Percentiles rank a stretch among this genome's conserved stretches.
phyloP scores from a whole-genome alignment of 2,329 filamentous ascomycete genomes.

The Colletotrichum destructivum region DNA sequence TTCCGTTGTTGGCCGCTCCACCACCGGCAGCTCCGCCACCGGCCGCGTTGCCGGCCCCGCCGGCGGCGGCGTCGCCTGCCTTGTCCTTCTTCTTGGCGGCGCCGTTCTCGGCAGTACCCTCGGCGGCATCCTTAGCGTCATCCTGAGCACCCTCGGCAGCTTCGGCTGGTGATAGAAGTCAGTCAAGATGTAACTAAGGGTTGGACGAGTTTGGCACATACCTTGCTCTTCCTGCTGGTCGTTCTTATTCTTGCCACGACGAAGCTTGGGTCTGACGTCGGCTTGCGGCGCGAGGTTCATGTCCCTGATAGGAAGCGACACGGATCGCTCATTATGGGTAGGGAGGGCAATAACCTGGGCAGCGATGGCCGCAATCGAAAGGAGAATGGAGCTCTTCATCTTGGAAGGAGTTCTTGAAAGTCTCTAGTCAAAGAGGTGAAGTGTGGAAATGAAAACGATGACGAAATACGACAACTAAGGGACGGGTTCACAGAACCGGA shows the following conservation, averaged over 20 bases:
- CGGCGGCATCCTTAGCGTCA: background rate
- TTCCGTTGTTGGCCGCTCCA: constrained; percentile 25
- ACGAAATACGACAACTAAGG: background rate
- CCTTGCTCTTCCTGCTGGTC: constrained; percentile 15
- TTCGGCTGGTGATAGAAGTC: background rate
- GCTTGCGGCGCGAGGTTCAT: constrained; percentile 13
- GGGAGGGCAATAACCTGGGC: constrained; percentile 41
- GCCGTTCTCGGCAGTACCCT: background rate
- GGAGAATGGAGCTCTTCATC: constrained; percentile 42
- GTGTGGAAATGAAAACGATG: background rate
- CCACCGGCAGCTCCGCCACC: background rate
- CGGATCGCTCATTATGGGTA: constrained; percentile 26
- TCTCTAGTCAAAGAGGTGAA: background rate
- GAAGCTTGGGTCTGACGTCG: constrained; percentile 29
- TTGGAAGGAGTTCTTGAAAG: constrained; percentile 19
- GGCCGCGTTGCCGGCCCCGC: background rate
- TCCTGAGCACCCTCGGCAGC: background rate
- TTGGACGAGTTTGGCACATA: background rate
- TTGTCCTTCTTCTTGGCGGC: constrained; percentile 5
- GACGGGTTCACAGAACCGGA: constrained; percentile 40
- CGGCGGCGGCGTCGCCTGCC: background rate
- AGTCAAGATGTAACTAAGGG: background rate
- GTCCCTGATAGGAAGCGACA: constrained; percentile 26
- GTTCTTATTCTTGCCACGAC: constrained; percentile 24
- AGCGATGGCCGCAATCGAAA: constrained; percentile 41